Percentiles rank a stretch among this genome's conserved stretches.
Evolutionary conservation across 1,284 basidiomycete species (phyloP).

Genomic region (Rhodofomes roseus): DNA sequence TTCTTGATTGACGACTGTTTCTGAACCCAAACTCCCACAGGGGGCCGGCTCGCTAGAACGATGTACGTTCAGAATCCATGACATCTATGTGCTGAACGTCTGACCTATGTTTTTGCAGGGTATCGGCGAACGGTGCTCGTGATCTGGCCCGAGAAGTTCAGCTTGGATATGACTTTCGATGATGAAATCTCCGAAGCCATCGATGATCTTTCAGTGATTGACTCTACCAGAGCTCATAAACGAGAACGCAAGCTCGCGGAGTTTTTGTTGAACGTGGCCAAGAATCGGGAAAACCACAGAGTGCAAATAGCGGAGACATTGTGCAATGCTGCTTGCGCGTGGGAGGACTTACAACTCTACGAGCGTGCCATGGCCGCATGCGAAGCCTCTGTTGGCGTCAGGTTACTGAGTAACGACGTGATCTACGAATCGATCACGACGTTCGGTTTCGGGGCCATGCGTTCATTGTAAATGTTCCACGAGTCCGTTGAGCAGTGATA

Average conservation of each 20-base stretch:
- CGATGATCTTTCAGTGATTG: neutral
- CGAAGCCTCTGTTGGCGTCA: neutral
- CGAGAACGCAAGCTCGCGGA: neutral
- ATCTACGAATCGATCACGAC: neutral
- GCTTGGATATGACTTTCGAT: neutral
- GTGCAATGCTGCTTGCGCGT: neutral
- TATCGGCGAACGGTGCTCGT: neutral
- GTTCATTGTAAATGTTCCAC: neutral
- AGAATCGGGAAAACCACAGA: neutral
- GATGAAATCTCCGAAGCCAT: neutral
- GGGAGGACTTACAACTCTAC: neutral
- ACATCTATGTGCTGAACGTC: neutral
- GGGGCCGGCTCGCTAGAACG: constrained; percentile 14
- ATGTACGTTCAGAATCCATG: constrained; percentile 4
- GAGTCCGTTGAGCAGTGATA: neutral
- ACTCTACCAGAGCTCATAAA: neutral
- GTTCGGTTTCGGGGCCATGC: neutral
- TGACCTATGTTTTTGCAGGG: neutral
- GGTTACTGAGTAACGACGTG: neutral
- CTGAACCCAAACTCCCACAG: constrained; percentile 7
- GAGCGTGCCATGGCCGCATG: neutral
- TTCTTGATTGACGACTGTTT: neutral
- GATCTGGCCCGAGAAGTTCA: neutral
- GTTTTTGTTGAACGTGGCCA: neutral
- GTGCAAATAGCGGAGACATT: neutral